Base-by-base conservation (phyloP, 495 filamentous ascomycete species). In the Daldinia childiae region DNA sequence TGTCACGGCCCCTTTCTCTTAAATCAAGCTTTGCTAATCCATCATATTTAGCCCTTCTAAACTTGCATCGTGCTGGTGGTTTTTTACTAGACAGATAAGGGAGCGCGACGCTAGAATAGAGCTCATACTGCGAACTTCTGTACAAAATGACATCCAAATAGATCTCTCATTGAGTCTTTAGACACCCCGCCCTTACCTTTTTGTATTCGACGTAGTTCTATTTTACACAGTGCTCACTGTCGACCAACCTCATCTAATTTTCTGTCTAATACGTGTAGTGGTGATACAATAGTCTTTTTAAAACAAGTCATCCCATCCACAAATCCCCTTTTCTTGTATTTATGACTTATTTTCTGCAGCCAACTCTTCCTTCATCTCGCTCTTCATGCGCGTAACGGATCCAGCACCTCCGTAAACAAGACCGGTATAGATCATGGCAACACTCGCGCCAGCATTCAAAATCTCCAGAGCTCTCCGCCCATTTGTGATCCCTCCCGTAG, bases 361-460 rank as follows among this genome's bases (percentile, higher is more conserved):
- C 56, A 77, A 36, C 34, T 74, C 70, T 21, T 90, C 84, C 59
- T 87, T 86, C 88, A 99, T 90, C 83, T 98, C 93, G 64, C 85
- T 82, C 83, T 97, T 98, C 30, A 98, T 92, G 61, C 92, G 85
- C 24, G 91, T 94, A 48, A 97, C 86, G 0, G 92, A 94, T 12
- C 95, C 94, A 3, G 91, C 86, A 17, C 95, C 95, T 3, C 91
- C 91, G 75, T 96, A 99, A 6, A 93, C 90, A 73, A 96, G 79
- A 8, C 90, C 80, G 3, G 90, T 92, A 74, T 93, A 95, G 48
- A 95, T 87, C 90, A 93, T 93, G 1, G 92, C 93, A 0, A 97
- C 89, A 60, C 89, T 93, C 0, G 95, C 95, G 9, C 95, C 95
- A 0, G 93, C 92, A 66, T 94, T 89, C 38, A 97, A 82, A 0